Evolutionary conservation across 2,329 filamentous ascomycete species (phyloP), one percentile per base, ranked within the genome.

Genomic region (Cucurbitaria berberidis): DNA sequence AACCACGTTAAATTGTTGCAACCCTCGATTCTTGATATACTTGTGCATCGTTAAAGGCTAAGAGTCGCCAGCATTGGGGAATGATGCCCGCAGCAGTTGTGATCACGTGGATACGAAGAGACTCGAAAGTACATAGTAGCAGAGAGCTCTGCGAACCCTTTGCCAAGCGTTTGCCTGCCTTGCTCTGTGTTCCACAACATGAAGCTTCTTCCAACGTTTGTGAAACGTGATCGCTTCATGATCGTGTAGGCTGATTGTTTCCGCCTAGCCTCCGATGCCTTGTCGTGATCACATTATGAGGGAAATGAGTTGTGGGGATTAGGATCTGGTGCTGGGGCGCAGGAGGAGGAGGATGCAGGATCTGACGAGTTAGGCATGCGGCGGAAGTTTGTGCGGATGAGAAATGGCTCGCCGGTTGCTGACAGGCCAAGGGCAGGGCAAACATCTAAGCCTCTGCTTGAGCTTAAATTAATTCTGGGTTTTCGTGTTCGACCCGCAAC

Each of bases 141-240:
- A n/a, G n/a, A 11, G 9, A 21, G 10, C 16, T 21, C 16, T 2
- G 22, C 18, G 18, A 38, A 21, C 35, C 7, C 27, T 11, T 30
- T 30, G 27, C 27, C 27, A 34, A 34, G 30, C 16, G 30, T 16
- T 13, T 34, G 16, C 18, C 13, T 24, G 18, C 36, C 16, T 22
- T 15, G 10, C 19, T 15, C 36, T 22, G 11, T 11, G 18, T 22
- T 35, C n/a, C 16, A 29, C 41, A 40, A 15, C 41, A 13, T 11
- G 45, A 51, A 41, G 35, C 48, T 51, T 27, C 35, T 39, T 19
- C 22, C 38, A 29, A 45, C 35, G 27, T 45, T 40, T 40, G 41
- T 45, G 22, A 32, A 44, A 44, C 41, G 30, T 40, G 41, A 18
- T 38, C 35, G 18, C 8, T 5, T 38, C 4, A 11, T 11, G 22